Base-by-base conservation (phyloP, 345 rosid species). In the Pseudoturritis turrita region DNA sequence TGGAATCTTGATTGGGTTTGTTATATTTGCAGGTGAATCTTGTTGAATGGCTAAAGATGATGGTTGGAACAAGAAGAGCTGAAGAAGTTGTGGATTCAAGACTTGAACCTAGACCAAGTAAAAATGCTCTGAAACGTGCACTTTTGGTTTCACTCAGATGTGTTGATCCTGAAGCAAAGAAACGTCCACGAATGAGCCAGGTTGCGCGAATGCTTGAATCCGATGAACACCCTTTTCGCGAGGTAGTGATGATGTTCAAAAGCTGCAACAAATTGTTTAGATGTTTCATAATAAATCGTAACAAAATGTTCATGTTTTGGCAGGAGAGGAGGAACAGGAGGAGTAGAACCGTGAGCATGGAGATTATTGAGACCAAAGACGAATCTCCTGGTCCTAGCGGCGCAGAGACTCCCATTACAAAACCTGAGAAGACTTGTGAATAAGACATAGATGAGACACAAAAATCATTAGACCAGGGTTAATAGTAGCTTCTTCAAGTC, bases 141-240 rank as follows among this genome's bases (percentile, higher is more conserved):
- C 96, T 90, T 71, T 59, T 93, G 68, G 94, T 88, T 45, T 87
- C 94, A 22, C 89, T 93, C 44, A 85, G 90, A 68, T 93, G 98
- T 61, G 94, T 93, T 61, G 98, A 93, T 77, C 97, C 88, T 31
- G 97, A 90, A 65, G 71, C 97, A 36, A 83, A 83, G 25, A 91
- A 91, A 82, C 85, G 98, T 76, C 98, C 97, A 17, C 91, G 83
- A 81, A 94, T 91, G 98, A 89, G 91, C 71, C 96, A 89, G 66
- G 89, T 91, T 45, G 95, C 84, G 5, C 83, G 75, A 10, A 91
- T 94, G 97, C 96, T 94, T 57, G 97, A 94, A 79, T 84, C 89
- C 19, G 95, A 91, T 33, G 96, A 89, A 29, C 80, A 84, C 75
- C 95, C 97, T 36, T 83, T 82, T 70, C 92, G 86, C 13, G 94